phyloP scores from a whole-genome alignment of 257 asterid genomes.

The Orobanche coerulescens region DNA sequence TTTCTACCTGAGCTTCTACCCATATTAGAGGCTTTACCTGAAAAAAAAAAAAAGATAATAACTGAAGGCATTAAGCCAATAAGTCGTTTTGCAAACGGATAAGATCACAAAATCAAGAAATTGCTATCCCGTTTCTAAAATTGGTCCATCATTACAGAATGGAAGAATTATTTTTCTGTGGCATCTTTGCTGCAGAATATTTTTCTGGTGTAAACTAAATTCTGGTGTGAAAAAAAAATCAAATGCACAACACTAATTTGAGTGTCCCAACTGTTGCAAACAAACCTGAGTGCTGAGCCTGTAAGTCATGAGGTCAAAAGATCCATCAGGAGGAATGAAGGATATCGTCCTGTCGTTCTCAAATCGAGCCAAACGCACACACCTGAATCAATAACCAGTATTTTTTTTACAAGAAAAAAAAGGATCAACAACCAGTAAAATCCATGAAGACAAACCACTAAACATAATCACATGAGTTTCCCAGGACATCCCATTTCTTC shows the following conservation, averaged over 20 bases:
- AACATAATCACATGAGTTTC: neutral
- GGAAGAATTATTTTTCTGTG: neutral
- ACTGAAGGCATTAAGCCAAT: constrained; percentile 3
- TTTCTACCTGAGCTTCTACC: constrained; percentile 96
- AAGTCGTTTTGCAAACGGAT: neutral
- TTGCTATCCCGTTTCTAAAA: constrained; percentile 2
- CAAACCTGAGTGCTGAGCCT: constrained; percentile 97
- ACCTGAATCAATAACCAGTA: constrained; percentile 42
- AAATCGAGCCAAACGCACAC: constrained; percentile 97
- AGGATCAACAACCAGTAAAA: constrained; percentile 20
- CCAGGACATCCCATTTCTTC: too few relatives aligned
- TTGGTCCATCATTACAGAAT: neutral
- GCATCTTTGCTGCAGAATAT: neutral
- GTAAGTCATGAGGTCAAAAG: constrained; percentile 99
- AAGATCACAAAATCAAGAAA: neutral
- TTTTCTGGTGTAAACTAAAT: neutral
- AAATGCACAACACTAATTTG: constrained; percentile 1
- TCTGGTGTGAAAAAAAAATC: neutral
- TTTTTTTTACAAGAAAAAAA: too few relatives aligned
- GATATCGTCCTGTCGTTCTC: constrained; percentile 96
- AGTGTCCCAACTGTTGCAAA: constrained; percentile 1
- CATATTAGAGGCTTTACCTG: constrained; percentile 97
- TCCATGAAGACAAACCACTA: constrained; percentile 9
- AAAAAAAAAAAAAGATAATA: constrained; percentile 26
- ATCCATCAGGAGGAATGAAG: constrained; percentile 97